Conservation (phyloP, 441 rosid species). For the Biscutella auriculata region DNA sequence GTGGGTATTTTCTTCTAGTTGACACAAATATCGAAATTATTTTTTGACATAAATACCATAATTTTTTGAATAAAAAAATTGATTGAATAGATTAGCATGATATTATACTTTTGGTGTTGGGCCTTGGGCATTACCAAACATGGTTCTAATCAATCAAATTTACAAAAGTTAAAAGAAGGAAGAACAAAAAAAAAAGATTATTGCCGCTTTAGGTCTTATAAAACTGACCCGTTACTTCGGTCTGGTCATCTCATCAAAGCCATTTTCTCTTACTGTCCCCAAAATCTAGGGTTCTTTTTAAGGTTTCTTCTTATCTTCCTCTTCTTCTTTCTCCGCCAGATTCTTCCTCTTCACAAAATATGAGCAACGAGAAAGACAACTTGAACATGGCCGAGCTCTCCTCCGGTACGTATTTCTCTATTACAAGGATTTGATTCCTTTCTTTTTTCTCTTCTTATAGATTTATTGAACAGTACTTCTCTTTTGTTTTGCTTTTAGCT, state of each 20-base stretch:
- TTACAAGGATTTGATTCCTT: background rate
- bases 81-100: background rate
- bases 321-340: slow-evolving; percentile 14
- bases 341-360: slow-evolving; percentile 18
- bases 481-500: slow-evolving; percentile 24
- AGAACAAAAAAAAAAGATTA: background rate
- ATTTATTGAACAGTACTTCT: background rate
- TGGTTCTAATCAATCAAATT: background rate
- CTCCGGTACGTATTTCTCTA: slow-evolving; percentile 27
- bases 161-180: background rate
- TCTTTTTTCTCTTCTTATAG: background rate
- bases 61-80: background rate
- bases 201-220: slow-evolving; percentile 6
- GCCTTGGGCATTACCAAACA: background rate
- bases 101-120: background rate
- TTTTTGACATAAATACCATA: too few relatives aligned
- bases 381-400: slow-evolving; percentile 58
- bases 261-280: background rate
- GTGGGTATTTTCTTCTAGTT: too few relatives aligned
- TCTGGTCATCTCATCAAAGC: slow-evolving; percentile 13
- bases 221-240: slow-evolving; percentile 12
- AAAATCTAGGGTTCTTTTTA: slow-evolving; percentile 52
- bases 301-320: slow-evolving; percentile 8
- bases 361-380: slow-evolving; percentile 55
- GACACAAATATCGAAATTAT: too few relatives aligned